phyloP scores from a whole-genome alignment of 228 moss, liverwort and hornwort species.

The Sphagnum magellanicum region DNA sequence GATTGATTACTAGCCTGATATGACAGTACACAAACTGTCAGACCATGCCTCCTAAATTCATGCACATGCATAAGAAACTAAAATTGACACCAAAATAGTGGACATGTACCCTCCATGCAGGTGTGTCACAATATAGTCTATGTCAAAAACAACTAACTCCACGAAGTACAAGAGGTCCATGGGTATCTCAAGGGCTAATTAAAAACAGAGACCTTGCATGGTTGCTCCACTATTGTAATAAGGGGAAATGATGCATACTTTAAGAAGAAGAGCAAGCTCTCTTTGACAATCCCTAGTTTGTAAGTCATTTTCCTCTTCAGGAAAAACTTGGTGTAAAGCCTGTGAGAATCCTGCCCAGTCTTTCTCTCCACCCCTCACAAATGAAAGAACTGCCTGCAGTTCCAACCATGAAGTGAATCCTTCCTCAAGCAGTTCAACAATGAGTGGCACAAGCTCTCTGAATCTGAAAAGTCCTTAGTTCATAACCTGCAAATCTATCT shows the following conservation, averaged over 20 bases:
- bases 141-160: neutral
- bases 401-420: neutral
- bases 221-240: neutral
- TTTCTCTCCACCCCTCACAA: constrained; percentile 26
- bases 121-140: neutral
- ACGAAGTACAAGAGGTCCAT: neutral
- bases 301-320: constrained; percentile 23
- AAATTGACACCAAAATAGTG: neutral
- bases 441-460: too few relatives aligned
- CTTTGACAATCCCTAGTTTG: constrained; percentile 23
- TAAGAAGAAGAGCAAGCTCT: constrained; percentile 39
- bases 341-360: constrained; percentile 36
- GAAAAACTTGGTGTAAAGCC: constrained; percentile 32
- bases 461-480: too few relatives aligned
- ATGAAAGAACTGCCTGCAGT: constrained; percentile 41
- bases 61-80: neutral
- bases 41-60: neutral
- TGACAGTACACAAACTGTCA: neutral
- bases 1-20: constrained; percentile 39
- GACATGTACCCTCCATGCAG: neutral
- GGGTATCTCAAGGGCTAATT: neutral
- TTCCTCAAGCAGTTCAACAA: neutral
- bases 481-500: too few relatives aligned
- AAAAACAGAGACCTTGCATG: neutral
- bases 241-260: constrained; percentile 12